phyloP scores from a whole-genome alignment of 1,139 yeast species.

The Spathaspora sp. region DNA sequence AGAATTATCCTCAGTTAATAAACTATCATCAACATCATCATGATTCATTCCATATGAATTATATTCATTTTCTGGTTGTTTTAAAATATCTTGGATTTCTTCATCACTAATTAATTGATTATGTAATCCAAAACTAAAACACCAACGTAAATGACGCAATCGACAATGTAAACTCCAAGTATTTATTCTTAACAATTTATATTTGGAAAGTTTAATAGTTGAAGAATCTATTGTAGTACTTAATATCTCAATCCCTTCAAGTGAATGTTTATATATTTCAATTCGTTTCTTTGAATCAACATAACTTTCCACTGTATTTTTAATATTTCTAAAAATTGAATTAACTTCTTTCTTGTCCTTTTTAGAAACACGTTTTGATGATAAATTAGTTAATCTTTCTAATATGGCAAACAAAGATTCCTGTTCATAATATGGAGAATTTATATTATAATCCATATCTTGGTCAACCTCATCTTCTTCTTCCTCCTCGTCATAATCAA shows the following conservation, averaged over 20 bases:
- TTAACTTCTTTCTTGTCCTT: conserved; percentile 62
- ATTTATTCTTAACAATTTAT: conserved; percentile 57
- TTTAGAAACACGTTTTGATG: conserved; percentile 58
- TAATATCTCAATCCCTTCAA: conserved; percentile 43
- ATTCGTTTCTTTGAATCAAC: conserved; percentile 40
- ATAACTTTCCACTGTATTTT: conserved; percentile 48
- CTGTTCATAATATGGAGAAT: conserved; percentile 60
- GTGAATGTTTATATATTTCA: conserved; percentile 35
- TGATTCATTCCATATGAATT: conserved; percentile 24
- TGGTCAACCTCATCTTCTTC: conserved; percentile 34
- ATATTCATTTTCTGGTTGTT: conserved; percentile 38
- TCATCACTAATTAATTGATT: conserved; percentile 57
- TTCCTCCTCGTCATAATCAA: conserved; percentile 40
- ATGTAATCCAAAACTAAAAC: conserved; percentile 69
- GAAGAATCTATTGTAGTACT: conserved; percentile 38
- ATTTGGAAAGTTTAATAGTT: conserved; percentile 54
- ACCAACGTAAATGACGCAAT: conserved; percentile 64
- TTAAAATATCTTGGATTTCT: conserved; percentile 41
- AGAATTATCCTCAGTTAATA: conserved; percentile 13
- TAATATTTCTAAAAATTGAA: conserved; percentile 63
- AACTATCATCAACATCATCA: conserved; percentile 14
- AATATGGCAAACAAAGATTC: conserved; percentile 48
- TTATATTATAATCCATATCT: conserved; percentile 44
- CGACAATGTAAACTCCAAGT: conserved; percentile 68
- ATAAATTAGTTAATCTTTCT: conserved; percentile 48